phyloP scores from a whole-genome alignment of 1,284 basidiomycete genomes.

The Naganishia liquefaciens region DNA sequence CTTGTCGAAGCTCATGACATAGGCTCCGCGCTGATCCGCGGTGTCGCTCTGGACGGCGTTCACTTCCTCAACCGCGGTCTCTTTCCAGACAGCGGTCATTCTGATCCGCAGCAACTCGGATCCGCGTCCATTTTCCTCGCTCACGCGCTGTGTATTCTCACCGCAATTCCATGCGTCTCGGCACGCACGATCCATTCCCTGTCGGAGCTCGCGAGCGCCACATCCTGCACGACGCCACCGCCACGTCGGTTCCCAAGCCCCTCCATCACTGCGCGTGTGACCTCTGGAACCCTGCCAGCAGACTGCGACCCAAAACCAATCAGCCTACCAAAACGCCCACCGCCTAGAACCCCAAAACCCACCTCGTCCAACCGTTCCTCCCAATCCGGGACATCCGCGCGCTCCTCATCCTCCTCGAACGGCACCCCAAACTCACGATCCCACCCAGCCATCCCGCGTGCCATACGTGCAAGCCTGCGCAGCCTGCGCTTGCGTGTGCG shows the following conservation, averaged over 20 bases:
- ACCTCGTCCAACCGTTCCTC: conserved; percentile 27
- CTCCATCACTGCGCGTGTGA: neutral
- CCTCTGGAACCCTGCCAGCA: conserved; percentile 1
- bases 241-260: neutral
- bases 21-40: too few relatives aligned
- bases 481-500: conserved; percentile 1
- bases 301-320: neutral
- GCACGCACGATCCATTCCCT: conserved; percentile 10
- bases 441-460: neutral
- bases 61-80: too few relatives aligned
- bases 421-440: conserved; percentile 26
- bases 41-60: too few relatives aligned
- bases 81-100: too few relatives aligned
- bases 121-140: too few relatives aligned
- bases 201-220: neutral
- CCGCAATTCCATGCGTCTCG: conserved; percentile 15
- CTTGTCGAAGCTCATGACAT: conserved; percentile 30
- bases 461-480: conserved; percentile 1
- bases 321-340: neutral
- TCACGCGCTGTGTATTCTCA: conserved; percentile 14
- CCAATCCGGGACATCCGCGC: conserved; percentile 15
- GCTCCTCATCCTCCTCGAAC: neutral
- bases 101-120: too few relatives aligned
- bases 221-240: neutral
- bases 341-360: neutral